Evolutionary conservation across 805 yeast genomes (phyloP).

Genomic region (Candida palmyrensis): DNA sequence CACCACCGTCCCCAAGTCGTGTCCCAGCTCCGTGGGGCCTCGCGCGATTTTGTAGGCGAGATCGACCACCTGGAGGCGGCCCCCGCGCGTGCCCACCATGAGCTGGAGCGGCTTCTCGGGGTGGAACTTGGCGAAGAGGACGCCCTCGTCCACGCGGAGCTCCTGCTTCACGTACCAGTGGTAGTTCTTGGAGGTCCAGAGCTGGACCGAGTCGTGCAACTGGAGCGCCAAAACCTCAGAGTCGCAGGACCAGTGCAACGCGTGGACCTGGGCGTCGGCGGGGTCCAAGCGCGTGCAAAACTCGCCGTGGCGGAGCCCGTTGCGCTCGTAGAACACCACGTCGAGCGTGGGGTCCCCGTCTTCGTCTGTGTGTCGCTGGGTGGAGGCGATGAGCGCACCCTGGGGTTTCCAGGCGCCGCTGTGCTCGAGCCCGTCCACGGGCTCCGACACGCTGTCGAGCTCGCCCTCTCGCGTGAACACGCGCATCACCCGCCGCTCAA

Average conservation of each 20-base stretch:
- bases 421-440: slow-evolving; percentile 77
- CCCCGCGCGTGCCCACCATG: slow-evolving; percentile 51
- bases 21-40: slow-evolving; percentile 67
- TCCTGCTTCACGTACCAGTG: slow-evolving; percentile 95
- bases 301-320: slow-evolving; percentile 88
- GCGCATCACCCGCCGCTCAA: slow-evolving; percentile 69
- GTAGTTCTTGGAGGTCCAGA: slow-evolving; percentile 90
- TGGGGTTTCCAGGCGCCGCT: slow-evolving; percentile 84
- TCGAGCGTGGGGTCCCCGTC: slow-evolving; percentile 34
- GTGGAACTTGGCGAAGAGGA: slow-evolving; percentile 65
- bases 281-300: slow-evolving; percentile 64
- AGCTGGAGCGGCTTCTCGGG: slow-evolving; percentile 81
- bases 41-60: slow-evolving; percentile 56
- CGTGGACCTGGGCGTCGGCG: slow-evolving; percentile 37
- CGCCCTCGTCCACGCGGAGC: slow-evolving; percentile 30
- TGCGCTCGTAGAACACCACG: slow-evolving; percentile 82
- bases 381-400: slow-evolving; percentile 79
- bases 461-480: slow-evolving; percentile 77
- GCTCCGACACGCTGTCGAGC: slow-evolving; percentile 80
- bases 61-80: slow-evolving; percentile 56
- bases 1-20: slow-evolving; percentile 71
- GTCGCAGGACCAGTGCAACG: slow-evolving; percentile 73
- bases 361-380: slow-evolving; percentile 58
- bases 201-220: slow-evolving; percentile 57
- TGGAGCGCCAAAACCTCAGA: slow-evolving; percentile 75